Evolutionary conservation across 345 rosid genomes (phyloP).

Genomic region (Aurinia saxatilis): DNA sequence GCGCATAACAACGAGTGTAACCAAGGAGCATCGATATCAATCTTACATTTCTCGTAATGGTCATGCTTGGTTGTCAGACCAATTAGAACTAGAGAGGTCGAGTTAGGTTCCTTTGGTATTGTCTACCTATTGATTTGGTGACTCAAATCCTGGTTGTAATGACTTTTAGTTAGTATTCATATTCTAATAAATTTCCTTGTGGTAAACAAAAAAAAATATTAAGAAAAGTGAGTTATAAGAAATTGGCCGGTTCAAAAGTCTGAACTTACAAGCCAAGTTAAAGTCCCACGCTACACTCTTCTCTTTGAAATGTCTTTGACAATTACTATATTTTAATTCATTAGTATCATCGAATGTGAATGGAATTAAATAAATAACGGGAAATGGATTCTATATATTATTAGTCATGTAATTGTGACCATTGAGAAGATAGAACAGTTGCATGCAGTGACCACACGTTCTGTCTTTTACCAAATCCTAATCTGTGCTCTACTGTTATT

Average conservation of each 20-base stretch:
- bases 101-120: too few species aligned
- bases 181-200: too few species aligned
- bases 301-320: conserved; percentile 20
- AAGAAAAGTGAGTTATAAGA: conserved; percentile 14
- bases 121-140: too few species aligned
- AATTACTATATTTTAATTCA: neutral
- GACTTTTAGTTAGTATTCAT: too few species aligned
- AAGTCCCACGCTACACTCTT: conserved; percentile 26
- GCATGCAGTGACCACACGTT: conserved; percentile 21
- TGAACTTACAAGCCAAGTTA: conserved; percentile 28
- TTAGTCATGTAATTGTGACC: neutral
- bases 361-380: neutral
- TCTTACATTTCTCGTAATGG: too few species aligned
- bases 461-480: conserved; percentile 24
- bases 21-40: too few species aligned
- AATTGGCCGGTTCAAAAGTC: conserved; percentile 27
- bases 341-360: conserved; percentile 5
- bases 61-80: too few species aligned
- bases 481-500: neutral
- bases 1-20: too few species aligned
- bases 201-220: too few species aligned
- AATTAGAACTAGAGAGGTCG: too few species aligned
- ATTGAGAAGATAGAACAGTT: conserved; percentile 11
- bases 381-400: neutral
- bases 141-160: too few species aligned